These are phyloP conservation scores for Pugionium dolabratum DNA, from an alignment of 345 rosid species.

Conservation along the genomic window DNA sequence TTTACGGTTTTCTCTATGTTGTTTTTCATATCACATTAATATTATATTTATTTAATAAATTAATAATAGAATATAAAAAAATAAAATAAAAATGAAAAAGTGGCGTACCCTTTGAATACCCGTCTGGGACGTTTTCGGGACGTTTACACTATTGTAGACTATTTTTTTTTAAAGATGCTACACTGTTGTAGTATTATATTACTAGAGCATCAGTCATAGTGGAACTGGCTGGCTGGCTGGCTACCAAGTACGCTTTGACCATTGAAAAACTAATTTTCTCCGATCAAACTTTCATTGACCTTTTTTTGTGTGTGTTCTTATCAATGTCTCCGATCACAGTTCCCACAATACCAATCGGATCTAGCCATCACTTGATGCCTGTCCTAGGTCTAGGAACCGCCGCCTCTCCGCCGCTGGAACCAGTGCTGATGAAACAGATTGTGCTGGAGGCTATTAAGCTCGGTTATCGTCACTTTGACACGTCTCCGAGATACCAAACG, in stretches of 20 bases:
- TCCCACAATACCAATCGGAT: conserved; percentile 30
- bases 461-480: conserved; percentile 80
- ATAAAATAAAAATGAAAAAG: too few relatives aligned
- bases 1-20: too few relatives aligned
- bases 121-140: too few relatives aligned
- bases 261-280: neutral
- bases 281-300: neutral
- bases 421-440: conserved; percentile 24
- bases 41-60: too few relatives aligned
- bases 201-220: neutral
- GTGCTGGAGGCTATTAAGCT: conserved; percentile 46
- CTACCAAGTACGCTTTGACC: too few relatives aligned
- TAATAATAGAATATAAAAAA: too few relatives aligned
- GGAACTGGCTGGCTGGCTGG: too few relatives aligned
- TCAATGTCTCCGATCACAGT: conserved; percentile 21
- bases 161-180: too few relatives aligned
- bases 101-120: too few relatives aligned
- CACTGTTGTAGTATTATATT: too few relatives aligned
- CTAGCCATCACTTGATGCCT: conserved; percentile 41
- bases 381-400: conserved; percentile 52
- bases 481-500: conserved; percentile 51
- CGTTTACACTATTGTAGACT: too few relatives aligned
- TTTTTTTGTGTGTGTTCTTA: neutral
- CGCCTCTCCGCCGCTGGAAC: conserved; percentile 33
- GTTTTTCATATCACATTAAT: too few relatives aligned